These are phyloP conservation scores for Schwanniomyces vanrijiae DNA, from an alignment of 805 yeast genomes.

Conservation along the genomic window DNA sequence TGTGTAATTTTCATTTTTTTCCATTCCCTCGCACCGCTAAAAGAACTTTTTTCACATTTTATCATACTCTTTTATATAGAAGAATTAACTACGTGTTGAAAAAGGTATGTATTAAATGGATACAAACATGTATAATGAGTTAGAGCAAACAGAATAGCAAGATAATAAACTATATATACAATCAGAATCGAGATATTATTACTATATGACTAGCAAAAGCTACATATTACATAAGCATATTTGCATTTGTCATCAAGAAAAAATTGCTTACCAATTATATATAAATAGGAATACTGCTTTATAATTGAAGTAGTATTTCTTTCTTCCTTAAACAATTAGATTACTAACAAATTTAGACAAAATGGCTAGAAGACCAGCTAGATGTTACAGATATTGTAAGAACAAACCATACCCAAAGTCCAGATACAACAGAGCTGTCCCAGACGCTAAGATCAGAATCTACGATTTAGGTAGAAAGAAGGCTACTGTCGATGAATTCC, in stretches of 20 bases:
- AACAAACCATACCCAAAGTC: constrained; percentile 99
- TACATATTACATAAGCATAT: neutral
- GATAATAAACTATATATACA: neutral
- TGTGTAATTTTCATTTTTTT: neutral
- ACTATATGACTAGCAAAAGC: neutral
- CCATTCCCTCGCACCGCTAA: constrained; percentile 1
- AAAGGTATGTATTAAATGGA: neutral
- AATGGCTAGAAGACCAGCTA: constrained; percentile 99
- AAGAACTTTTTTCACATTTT: constrained; percentile 2
- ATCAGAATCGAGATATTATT: neutral
- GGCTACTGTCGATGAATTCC: constrained; percentile 99
- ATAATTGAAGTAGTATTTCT: neutral
- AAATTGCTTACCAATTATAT: constrained; percentile 1
- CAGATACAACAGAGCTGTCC: constrained; percentile 99
- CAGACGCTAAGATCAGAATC: constrained; percentile 99
- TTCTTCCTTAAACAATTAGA: constrained; percentile 4
- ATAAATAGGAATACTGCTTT: neutral
- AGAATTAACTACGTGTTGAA: constrained; percentile 2
- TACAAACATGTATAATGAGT: neutral
- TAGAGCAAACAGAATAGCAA: neutral
- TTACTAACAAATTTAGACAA: constrained; percentile 47
- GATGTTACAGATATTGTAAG: constrained; percentile 99
- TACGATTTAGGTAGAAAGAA: constrained; percentile 99
- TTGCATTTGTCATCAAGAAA: constrained; percentile 1
- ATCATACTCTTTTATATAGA: neutral